Percentiles rank a stretch among this genome's conserved stretches.
phyloP scores from a whole-genome alignment of 2,329 filamentous ascomycete genomes.

The Didymella glomerata region DNA sequence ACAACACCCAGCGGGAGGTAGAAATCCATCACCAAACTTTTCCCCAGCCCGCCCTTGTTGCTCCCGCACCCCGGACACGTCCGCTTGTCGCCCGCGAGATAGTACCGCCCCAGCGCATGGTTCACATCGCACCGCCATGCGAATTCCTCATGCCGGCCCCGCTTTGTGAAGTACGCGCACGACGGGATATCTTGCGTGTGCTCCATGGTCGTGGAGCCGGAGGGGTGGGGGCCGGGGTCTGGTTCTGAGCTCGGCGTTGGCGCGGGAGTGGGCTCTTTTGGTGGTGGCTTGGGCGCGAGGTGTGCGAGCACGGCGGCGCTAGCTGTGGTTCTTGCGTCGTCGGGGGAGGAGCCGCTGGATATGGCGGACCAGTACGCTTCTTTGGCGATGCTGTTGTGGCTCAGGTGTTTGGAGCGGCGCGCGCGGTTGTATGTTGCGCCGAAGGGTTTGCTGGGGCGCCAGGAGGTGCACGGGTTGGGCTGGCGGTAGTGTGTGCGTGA shows the following conservation, averaged over 20 bases:
- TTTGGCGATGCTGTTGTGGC: neutral
- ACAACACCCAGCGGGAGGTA: constrained; percentile 31
- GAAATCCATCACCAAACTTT: constrained; percentile 36
- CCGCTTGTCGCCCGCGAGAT: constrained; percentile 37
- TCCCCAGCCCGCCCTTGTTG: constrained; percentile 22
- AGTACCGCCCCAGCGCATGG: constrained; percentile 44
- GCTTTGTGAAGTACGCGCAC: neutral
- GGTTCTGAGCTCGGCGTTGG: neutral
- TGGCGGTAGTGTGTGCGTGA: neutral
- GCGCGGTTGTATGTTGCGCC: neutral
- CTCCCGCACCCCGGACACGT: constrained; percentile 38
- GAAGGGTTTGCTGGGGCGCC: neutral
- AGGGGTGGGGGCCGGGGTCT: neutral
- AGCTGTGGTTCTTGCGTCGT: neutral
- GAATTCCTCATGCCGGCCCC: neutral
- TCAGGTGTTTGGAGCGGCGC: neutral
- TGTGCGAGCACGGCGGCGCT: neutral
- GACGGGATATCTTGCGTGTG: neutral
- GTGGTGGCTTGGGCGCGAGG: neutral
- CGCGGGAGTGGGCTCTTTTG: neutral
- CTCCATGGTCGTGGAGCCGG: neutral
- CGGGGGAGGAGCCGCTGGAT: no score
- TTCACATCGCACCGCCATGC: constrained; percentile 43
- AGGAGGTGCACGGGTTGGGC: neutral
- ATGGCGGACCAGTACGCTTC: neutral